Conservation (phyloP, 495 filamentous ascomycete genomes). For the Saxispiralis lemnorum region DNA sequence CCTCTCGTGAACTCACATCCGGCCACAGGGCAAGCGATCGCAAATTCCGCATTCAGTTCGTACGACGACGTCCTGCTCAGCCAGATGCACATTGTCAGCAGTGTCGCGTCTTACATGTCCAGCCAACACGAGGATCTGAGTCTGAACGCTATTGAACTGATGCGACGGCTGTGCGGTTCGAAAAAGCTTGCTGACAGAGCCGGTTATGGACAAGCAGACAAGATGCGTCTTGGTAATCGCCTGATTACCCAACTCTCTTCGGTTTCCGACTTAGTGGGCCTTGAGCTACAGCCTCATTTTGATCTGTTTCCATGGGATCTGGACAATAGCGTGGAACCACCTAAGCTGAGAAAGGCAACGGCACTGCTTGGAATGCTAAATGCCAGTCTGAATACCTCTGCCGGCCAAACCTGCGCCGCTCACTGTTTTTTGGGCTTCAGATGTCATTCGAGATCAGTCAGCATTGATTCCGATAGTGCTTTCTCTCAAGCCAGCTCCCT, state of each 20-base stretch:
- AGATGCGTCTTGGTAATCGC: conserved; percentile 6
- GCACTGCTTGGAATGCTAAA: conserved; percentile 64
- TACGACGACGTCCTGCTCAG: conserved; percentile 86
- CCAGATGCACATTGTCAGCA: conserved; percentile 54
- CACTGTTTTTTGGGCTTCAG: conserved; percentile 81
- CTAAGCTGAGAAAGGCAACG: conserved; percentile 8
- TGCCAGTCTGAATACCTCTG: conserved; percentile 50
- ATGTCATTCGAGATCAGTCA: conserved; percentile 48
- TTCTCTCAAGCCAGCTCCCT: conserved; percentile 55
- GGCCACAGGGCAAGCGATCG: conserved; percentile 30
- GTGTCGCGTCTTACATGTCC: conserved; percentile 68
- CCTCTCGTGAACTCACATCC: conserved; percentile 48
- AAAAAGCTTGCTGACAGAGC: conserved; percentile 38
- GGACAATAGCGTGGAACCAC: conserved; percentile 3
- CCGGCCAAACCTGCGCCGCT: conserved; percentile 61
- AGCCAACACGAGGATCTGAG: conserved; percentile 60
- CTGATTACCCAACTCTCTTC: conserved; percentile 5
- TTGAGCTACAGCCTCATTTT: conserved; percentile 3
- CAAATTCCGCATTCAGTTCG: conserved; percentile 56
- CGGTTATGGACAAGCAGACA: neutral
- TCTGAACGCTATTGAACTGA: conserved; percentile 54
- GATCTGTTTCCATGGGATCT: conserved; percentile 8
- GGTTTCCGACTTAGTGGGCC: conserved; percentile 3
- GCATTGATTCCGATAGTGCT: conserved; percentile 40
- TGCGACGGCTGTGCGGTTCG: conserved; percentile 73